A percentile compares a stretch with the other conserved stretches of the same genome.
These are phyloP conservation scores for Russula sp. DNA, from an alignment of 768 basidiomycete species.

Conservation along the genomic window DNA sequence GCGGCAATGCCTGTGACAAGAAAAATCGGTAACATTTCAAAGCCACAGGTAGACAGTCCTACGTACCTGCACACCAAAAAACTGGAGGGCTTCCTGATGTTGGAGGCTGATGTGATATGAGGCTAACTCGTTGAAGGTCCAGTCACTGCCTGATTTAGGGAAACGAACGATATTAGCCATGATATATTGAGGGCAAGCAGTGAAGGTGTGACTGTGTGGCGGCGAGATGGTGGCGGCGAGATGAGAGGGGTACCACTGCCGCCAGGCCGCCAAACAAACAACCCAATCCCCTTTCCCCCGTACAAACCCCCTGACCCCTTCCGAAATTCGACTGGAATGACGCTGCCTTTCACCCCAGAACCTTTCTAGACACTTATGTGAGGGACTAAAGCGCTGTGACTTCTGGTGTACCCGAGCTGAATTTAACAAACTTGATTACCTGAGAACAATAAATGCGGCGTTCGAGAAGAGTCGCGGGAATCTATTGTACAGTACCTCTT, in stretches of 20 bases:
- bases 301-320: too few species aligned
- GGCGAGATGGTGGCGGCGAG: too few species aligned
- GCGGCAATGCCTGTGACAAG: neutral
- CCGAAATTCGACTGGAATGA: too few species aligned
- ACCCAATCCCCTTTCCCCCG: too few species aligned
- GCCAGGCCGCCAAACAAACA: too few species aligned
- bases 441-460: conserved; percentile 26
- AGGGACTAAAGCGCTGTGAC: too few species aligned
- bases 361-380: too few species aligned
- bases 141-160: neutral
- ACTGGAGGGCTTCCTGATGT: neutral
- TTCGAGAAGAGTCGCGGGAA: neutral
- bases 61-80: neutral
- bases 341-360: too few species aligned
- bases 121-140: neutral
- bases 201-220: too few species aligned
- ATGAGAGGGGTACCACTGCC: too few species aligned
- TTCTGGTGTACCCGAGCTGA: conserved; percentile 33
- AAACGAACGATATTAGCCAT: too few species aligned
- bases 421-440: conserved; percentile 75
- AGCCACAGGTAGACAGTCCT: neutral
- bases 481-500: conserved; percentile 50
- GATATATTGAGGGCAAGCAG: too few species aligned
- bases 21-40: neutral
- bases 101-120: neutral